A percentile compares a stretch with the other conserved stretches of the same genome.
Evolutionary conservation across 345 rosid genomes (phyloP).

Genomic region (Eutrema japonicum): DNA sequence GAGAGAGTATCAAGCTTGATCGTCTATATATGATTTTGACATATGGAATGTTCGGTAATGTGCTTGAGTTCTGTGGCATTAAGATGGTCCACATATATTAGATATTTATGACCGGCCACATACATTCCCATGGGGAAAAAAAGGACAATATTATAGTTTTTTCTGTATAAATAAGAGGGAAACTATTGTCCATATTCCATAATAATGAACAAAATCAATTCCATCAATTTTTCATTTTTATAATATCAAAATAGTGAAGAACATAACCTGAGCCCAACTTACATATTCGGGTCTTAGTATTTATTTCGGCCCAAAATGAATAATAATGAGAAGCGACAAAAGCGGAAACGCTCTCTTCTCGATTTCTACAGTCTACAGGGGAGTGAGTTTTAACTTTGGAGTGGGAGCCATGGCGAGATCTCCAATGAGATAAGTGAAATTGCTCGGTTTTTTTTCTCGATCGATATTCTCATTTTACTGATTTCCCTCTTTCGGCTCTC

Average conservation of each 20-base stretch:
- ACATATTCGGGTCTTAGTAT: background rate
- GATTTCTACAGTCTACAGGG: background rate
- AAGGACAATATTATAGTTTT: background rate
- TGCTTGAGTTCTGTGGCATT: conserved; percentile 5
- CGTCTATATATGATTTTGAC: conserved; percentile 12
- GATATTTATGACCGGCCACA: conserved; percentile 19
- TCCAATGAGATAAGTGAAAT: conserved; percentile 10
- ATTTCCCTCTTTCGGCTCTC: background rate
- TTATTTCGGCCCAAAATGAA: background rate
- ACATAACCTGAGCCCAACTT: background rate
- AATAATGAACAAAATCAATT: background rate
- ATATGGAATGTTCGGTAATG: conserved; percentile 27
- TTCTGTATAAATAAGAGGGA: background rate
- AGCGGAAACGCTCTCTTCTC: conserved; percentile 3
- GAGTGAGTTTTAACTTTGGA: background rate
- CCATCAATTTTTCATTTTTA: background rate
- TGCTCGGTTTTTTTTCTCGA: background rate
- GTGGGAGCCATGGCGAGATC: conserved; percentile 20
- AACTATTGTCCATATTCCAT: background rate
- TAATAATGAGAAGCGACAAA: background rate
- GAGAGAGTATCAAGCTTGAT: conserved; percentile 25
- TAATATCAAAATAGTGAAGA: background rate
- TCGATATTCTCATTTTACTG: background rate
- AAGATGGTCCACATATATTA: background rate
- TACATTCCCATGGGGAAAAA: background rate